Base-by-base conservation (phyloP, 495 filamentous ascomycete genomes). In the Aspergillus olivimuriae region DNA sequence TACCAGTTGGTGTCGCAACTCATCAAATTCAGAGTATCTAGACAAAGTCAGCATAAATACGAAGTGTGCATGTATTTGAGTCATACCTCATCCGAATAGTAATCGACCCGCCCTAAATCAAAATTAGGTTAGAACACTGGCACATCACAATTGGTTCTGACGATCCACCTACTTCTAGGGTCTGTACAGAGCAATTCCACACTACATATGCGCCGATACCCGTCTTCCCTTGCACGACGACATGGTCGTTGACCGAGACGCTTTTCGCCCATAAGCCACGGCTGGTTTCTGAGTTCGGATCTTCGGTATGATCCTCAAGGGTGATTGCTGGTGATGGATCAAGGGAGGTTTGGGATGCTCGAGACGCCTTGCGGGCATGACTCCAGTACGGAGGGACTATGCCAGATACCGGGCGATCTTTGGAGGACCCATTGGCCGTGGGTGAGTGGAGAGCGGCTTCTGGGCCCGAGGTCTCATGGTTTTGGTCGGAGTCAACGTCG, bases 21-120 rank as follows among this genome's bases (percentile, higher is more conserved):
- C 72, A 47, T 81, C 80, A 53, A 88, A 87, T 50, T 87, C 84
- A 6, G 83, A 86, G 53, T 86, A 87, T 65, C 82, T 83, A 48
- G 20, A 11, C n/a, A n/a, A n/a, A n/a, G n/a, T n/a, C n/a, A n/a
- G n/a, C n/a, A n/a, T n/a, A n/a, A n/a, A n/a, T n/a, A n/a, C n/a
- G n/a, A n/a, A n/a, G n/a, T n/a, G n/a, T n/a, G n/a, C n/a, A n/a
- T n/a, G n/a, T n/a, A n/a, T n/a, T n/a, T n/a, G n/a, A n/a, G 32
- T 40, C 50, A 42, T 58, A 77, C 71, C 78, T 77, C 66, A 83
- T 79, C 15, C 76, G 70, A 37, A 83, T 69, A 37, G 69, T 69
- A 51, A 84, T 77, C 12, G 73, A 69, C 23, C 79, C 80, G 12
- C 79, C 77, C 75, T 82, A 18, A 49, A 34, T 42, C 46, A 31